Conservation (phyloP, 331 rosid genomes). For the Quercus tomentella region DNA sequence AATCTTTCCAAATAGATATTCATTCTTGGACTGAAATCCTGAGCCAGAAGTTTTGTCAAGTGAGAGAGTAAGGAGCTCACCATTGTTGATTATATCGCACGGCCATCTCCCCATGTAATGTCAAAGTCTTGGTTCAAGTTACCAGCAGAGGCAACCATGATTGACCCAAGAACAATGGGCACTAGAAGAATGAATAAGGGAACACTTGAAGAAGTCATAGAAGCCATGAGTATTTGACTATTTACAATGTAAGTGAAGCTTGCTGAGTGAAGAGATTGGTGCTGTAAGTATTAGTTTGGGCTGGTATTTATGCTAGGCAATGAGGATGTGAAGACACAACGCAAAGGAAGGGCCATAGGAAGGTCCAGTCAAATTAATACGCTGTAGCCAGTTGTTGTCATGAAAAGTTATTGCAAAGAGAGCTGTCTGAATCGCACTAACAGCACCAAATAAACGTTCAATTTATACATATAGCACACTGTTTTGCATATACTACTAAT, state of each 20-base stretch:
- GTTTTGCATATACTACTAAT: neutral
- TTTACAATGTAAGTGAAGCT: neutral
- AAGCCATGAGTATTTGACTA: conserved; percentile 17
- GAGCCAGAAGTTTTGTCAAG: conserved; percentile 56
- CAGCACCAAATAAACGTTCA: neutral
- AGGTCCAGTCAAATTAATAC: neutral
- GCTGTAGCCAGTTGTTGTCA: neutral
- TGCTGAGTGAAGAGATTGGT: neutral
- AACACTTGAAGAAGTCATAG: conserved; percentile 1
- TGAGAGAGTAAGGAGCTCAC: conserved; percentile 35
- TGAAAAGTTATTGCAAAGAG: neutral
- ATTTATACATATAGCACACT: neutral
- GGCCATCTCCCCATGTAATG: conserved; percentile 47
- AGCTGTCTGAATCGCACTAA: neutral
- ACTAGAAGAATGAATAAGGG: neutral
- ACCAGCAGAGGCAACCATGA: conserved; percentile 13
- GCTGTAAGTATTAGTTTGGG: neutral
- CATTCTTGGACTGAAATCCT: conserved; percentile 47
- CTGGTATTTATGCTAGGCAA: neutral
- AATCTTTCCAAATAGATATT: conserved; percentile 44
- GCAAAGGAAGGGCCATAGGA: neutral
- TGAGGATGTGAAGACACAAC: neutral
- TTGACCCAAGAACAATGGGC: conserved; percentile 4
- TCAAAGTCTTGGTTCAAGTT: conserved; percentile 42
- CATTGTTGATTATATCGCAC: conserved; percentile 46